Evolutionary conservation across 768 basidiomycete genomes (phyloP).

Genomic region (Chalciporus sphaerocephalus): DNA sequence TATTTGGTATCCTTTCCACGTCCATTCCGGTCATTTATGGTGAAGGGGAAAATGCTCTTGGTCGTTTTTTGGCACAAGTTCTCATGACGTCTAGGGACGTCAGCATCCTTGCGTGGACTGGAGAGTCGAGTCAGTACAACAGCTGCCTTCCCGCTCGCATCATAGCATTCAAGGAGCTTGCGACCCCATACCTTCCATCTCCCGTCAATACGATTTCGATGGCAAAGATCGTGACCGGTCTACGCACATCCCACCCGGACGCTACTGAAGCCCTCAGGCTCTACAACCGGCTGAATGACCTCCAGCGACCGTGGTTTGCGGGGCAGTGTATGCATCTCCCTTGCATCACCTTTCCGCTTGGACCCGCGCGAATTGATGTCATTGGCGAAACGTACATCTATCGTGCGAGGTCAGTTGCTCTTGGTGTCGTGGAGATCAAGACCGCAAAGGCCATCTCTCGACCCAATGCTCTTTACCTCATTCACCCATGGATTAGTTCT

Average conservation of each 20-base stretch:
- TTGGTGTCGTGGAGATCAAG: conserved; percentile 1
- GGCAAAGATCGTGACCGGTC: not conserved
- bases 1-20: not conserved
- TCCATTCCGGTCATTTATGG: not conserved
- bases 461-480: not conserved
- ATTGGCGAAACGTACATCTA: not conserved
- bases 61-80: not conserved
- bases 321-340: not conserved
- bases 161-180: not conserved
- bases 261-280: not conserved
- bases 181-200: not conserved
- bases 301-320: not conserved
- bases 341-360: not conserved
- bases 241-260: not conserved
- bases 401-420: not conserved
- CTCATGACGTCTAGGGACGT: not conserved
- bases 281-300: not conserved
- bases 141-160: not conserved
- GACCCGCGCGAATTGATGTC: not conserved
- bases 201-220: not conserved
- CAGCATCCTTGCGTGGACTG: not conserved
- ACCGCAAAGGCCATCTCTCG: not conserved
- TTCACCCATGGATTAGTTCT: not conserved
- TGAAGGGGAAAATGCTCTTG: not conserved
- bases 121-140: not conserved